Conservation (phyloP, 331 rosid genomes). For the Acacia concinna region DNA sequence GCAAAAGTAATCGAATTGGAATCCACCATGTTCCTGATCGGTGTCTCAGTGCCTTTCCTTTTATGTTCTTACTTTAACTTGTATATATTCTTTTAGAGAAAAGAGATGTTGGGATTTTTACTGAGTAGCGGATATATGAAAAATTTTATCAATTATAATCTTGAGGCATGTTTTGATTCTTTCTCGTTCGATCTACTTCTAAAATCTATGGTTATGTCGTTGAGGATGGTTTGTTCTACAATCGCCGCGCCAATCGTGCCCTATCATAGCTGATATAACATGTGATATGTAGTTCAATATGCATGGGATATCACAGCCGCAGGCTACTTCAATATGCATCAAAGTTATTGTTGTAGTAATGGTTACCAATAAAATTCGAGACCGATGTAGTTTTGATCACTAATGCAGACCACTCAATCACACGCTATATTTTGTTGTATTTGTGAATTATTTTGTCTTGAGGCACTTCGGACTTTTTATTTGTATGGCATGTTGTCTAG, state of each 20-base stretch:
- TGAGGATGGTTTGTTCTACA: background rate
- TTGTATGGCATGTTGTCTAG: slow-evolving; percentile 18
- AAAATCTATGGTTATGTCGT: slow-evolving; percentile 1
- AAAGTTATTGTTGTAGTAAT: background rate
- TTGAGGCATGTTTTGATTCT: background rate
- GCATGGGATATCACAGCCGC: background rate
- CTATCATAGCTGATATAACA: background rate
- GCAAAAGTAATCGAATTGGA: background rate
- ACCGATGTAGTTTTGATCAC: background rate
- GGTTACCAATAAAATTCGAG: background rate
- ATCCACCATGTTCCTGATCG: background rate
- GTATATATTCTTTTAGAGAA: background rate
- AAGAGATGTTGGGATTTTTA: background rate
- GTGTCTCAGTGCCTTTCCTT: background rate
- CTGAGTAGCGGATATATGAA: background rate
- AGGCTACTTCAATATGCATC: background rate
- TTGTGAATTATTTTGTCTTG: slow-evolving; percentile 4
- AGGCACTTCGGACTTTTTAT: slow-evolving; percentile 12
- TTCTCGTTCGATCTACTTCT: background rate
- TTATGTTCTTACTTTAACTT: background rate
- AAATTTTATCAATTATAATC: background rate
- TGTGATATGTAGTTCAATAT: background rate
- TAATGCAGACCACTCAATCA: background rate
- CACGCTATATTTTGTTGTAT: background rate
- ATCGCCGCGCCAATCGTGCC: background rate